Conservation (phyloP, 805 yeast genomes). For the Phaffomyces antillensis region DNA sequence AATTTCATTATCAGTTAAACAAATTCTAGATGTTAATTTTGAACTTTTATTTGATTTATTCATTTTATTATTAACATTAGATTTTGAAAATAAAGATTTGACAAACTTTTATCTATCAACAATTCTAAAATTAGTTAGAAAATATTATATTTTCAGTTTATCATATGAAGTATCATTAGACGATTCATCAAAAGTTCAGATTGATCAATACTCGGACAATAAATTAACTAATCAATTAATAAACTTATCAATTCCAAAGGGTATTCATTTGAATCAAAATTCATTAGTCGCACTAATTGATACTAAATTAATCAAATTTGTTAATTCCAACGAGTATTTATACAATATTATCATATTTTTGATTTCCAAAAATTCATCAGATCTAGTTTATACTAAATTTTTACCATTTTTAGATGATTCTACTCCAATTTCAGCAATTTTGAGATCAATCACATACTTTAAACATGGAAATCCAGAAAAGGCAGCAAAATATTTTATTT, state of each 20-base stretch:
- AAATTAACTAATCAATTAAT: conserved; percentile 1
- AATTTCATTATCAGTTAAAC: conserved; percentile 22
- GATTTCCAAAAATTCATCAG: conserved; percentile 8
- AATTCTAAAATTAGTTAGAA: conserved; percentile 13
- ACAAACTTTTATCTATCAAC: conserved; percentile 12
- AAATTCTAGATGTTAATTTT: conserved; percentile 23
- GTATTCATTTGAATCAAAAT: conserved; percentile 10
- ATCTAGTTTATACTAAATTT: conserved; percentile 12
- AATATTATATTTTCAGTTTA: conserved; percentile 13
- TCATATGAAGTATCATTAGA: conserved; percentile 14
- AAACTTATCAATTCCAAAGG: conserved; percentile 7
- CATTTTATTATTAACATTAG: conserved; percentile 29
- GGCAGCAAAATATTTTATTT: conserved; percentile 26
- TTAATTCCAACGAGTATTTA: conserved; percentile 15
- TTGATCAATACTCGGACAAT: conserved; percentile 12
- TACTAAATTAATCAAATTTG: conserved; percentile 11
- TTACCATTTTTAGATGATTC: conserved; percentile 11
- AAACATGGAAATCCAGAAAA: conserved; percentile 20
- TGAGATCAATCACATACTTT: conserved; percentile 19
- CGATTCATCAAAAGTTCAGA: conserved; percentile 9
- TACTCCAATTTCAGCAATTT: conserved; percentile 14
- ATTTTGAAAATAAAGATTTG: conserved; percentile 26
- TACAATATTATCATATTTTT: conserved; percentile 7
- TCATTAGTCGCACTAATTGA: conserved; percentile 11
- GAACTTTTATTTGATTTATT: conserved; percentile 27